These are phyloP conservation scores for Rhododendron molle DNA, from an alignment of 148 eudicot species.

Conservation along the genomic window DNA sequence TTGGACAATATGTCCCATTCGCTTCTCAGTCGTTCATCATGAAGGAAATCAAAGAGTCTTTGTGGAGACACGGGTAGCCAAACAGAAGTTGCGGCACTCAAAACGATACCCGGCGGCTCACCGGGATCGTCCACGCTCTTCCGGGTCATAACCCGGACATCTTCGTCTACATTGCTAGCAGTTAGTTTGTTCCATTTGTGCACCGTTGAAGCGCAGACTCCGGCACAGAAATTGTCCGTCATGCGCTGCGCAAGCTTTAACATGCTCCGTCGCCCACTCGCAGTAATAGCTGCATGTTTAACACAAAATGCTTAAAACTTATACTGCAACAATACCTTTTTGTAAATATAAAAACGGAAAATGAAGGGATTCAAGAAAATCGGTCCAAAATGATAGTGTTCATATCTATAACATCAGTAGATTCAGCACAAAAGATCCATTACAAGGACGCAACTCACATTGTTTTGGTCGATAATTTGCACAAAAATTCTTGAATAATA, in stretches of 20 bases:
- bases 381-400: too few relatives aligned
- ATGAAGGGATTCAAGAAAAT: too few relatives aligned
- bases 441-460: too few relatives aligned
- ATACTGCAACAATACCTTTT: too few relatives aligned
- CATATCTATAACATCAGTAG: too few relatives aligned
- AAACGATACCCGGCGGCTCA: slow-evolving; percentile 80
- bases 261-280: slow-evolving; percentile 83
- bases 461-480: too few relatives aligned
- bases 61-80: slow-evolving; percentile 90
- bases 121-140: slow-evolving; percentile 92
- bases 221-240: slow-evolving; percentile 89
- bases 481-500: too few relatives aligned
- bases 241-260: slow-evolving; percentile 79
- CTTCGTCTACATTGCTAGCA: slow-evolving; percentile 66
- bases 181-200: slow-evolving; percentile 91
- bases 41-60: slow-evolving; percentile 75
- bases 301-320: not conserved
- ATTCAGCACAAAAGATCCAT: too few relatives aligned
- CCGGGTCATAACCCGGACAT: slow-evolving; percentile 87
- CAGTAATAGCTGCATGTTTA: slow-evolving; percentile 48
- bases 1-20: slow-evolving; percentile 94
- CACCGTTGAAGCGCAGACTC: slow-evolving; percentile 76
- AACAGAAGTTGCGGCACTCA: slow-evolving; percentile 89
- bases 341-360: too few relatives aligned
- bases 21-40: slow-evolving; percentile 75